These are phyloP conservation scores for Termitomyces bulborhizus DNA, from an alignment of 768 basidiomycete genomes.

Conservation along the genomic window DNA sequence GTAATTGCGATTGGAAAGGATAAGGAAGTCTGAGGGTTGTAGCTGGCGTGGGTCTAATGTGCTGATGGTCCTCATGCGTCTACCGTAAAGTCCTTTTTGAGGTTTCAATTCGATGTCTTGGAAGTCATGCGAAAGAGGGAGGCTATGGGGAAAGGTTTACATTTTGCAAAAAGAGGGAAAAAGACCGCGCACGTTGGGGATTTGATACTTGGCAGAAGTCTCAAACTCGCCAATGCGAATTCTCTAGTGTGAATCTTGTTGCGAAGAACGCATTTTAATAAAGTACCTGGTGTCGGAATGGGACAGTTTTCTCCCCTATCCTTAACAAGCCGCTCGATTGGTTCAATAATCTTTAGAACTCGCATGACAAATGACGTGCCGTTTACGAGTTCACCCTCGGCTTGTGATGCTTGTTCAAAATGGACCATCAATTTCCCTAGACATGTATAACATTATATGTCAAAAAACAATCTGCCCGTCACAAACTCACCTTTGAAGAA, in stretches of 20 bases:
- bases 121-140: not conserved
- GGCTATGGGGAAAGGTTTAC: not conserved
- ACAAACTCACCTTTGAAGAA: not conserved
- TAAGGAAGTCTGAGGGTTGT: not conserved
- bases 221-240: not conserved
- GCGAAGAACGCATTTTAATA: not conserved
- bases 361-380: not conserved
- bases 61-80: not conserved
- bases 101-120: not conserved
- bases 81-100: not conserved
- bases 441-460: not conserved
- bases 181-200: not conserved
- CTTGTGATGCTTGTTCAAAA: not conserved
- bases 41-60: not conserved
- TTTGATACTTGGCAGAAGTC: not conserved
- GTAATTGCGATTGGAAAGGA: not conserved
- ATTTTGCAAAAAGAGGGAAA: not conserved
- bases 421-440: not conserved
- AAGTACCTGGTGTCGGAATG: not conserved
- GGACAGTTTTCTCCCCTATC: not conserved
- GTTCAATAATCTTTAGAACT: not conserved
- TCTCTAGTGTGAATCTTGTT: not conserved
- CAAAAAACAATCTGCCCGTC: not conserved
- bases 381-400: not conserved
- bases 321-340: not conserved